Evolutionary conservation across 2,329 filamentous ascomycete genomes (phyloP).

Genomic region (Magnaporthiopsis rhizophila): DNA sequence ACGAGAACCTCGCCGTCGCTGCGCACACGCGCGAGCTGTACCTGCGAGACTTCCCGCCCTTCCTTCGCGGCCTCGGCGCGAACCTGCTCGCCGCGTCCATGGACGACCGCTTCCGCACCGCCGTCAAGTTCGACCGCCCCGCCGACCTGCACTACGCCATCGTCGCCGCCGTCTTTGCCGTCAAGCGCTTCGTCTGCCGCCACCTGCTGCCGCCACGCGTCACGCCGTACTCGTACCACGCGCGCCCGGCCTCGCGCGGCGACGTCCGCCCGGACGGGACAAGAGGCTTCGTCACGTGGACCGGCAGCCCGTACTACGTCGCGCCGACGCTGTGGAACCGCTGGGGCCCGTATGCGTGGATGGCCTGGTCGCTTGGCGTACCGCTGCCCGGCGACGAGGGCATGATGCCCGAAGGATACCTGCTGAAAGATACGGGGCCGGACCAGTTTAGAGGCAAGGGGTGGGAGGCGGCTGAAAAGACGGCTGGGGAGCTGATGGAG

Average conservation of each 20-base stretch:
- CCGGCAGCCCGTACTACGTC: slow-evolving; percentile 51
- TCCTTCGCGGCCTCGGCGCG: slow-evolving; percentile 35
- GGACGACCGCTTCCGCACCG: slow-evolving; percentile 53
- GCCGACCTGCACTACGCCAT: slow-evolving; percentile 29
- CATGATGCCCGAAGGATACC: slow-evolving; percentile 42
- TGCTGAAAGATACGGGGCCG: slow-evolving; percentile 56
- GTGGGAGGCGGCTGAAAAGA: slow-evolving; percentile 26
- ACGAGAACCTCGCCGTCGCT: slow-evolving; percentile 25
- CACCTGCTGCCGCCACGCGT: slow-evolving; percentile 53
- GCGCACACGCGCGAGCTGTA: slow-evolving; percentile 50
- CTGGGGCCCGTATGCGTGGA: slow-evolving; percentile 50
- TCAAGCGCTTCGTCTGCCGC: slow-evolving; percentile 46
- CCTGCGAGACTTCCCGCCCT: slow-evolving; percentile 42
- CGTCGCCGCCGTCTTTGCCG: slow-evolving; percentile 34
- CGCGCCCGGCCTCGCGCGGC: neutral
- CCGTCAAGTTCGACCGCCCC: slow-evolving; percentile 47
- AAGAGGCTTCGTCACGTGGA: slow-evolving; percentile 12
- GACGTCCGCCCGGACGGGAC: slow-evolving; percentile 27
- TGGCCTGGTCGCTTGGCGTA: slow-evolving; percentile 34
- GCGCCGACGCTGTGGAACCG: slow-evolving; percentile 51
- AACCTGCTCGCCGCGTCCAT: slow-evolving; percentile 51
- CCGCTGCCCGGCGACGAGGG: slow-evolving; percentile 35
- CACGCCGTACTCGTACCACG: slow-evolving; percentile 20
- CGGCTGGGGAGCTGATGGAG: neutral
- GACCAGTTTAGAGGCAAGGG: slow-evolving; percentile 44